Evolutionary conservation across 495 filamentous ascomycete genomes (phyloP).

Genomic region (Penicillium cosmopolitanum): DNA sequence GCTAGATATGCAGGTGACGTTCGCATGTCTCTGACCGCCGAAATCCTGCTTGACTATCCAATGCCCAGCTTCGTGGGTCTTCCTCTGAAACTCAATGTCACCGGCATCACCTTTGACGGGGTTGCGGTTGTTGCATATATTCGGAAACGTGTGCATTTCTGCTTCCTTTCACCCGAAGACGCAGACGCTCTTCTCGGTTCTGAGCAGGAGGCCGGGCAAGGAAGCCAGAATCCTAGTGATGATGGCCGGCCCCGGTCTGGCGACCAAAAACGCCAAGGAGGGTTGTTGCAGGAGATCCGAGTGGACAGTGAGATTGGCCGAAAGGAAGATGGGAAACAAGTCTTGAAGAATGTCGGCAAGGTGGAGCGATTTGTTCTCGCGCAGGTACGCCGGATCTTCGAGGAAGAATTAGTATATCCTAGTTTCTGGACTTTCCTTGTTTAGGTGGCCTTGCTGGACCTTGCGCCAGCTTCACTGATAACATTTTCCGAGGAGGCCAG

Average conservation of each 20-base stretch:
- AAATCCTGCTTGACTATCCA: constrained; percentile 95
- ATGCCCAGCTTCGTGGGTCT: constrained; percentile 96
- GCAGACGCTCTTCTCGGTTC: constrained; percentile 67
- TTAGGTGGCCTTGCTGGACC: background rate
- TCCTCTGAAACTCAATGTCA: constrained; percentile 88
- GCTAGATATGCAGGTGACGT: constrained; percentile 86
- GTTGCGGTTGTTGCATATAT: constrained; percentile 91
- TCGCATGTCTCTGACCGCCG: constrained; percentile 83
- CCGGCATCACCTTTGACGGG: constrained; percentile 91
- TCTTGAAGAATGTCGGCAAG: constrained; percentile 96
- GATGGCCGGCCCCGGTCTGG: constrained; percentile 27
- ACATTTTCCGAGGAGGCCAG: background rate
- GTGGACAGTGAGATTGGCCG: constrained; percentile 98
- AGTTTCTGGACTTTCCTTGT: constrained; percentile 98
- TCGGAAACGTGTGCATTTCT: constrained; percentile 78
- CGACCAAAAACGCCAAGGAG: constrained; percentile 60
- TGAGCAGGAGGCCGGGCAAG: constrained; percentile 39
- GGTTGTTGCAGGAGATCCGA: constrained; percentile 84
- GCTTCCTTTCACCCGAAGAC: constrained; percentile 87
- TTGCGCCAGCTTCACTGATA: background rate
- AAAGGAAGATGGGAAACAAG: constrained; percentile 86
- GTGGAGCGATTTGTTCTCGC: constrained; percentile 97
- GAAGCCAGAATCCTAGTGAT: constrained; percentile 27
- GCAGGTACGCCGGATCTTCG: constrained; percentile 94
- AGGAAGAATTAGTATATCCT: constrained; percentile 97